Evolutionary conservation across 1,139 yeast species (phyloP), one percentile per base, ranked within the genome.

Genomic region (Blastobotrys raffinosifermentans): DNA sequence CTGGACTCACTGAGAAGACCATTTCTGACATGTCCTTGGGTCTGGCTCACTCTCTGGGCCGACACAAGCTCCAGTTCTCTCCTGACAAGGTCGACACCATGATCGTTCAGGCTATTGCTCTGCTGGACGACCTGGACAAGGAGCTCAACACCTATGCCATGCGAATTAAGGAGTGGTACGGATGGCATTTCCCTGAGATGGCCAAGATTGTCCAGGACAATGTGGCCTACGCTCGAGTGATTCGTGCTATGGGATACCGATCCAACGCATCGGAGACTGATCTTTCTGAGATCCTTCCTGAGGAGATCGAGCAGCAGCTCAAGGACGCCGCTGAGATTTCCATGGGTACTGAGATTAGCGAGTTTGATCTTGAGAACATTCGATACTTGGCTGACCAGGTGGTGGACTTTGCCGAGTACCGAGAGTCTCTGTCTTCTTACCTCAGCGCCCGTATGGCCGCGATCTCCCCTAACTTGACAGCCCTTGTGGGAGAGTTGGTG

Each of bases 121-220:
- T 93, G 50, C 75, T 91, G 59, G 99, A 91, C 59, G 96, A 93
- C 63, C 77, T 91, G 58, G 98, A 91, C 70, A 91, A 91, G 70
- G 98, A 93, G 63, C 75, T 91, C 57, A 91, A 91, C 72, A 93
- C 97, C 37, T 91, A 85, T 58, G 91, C 97, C 51, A 91, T 91
- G 99, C 80, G 99, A 71, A 63, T 68, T 62, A 89, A 89, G 71
- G 99, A 91, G 71, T 91, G 99, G 99, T 91, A 93, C 69, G 97
- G 98, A 50, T 91, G 99, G 99, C 99, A 91, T 66, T 93, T 91
- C 79, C 99, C 99, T 30, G 99, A 91, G 69, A 77, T 91, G 76
- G 96, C 96, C 58, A 91, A 91, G 74, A 86, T 91, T 61, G 87
- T 89, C 53, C 79, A 85, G 53, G 98, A 91, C 66, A 89, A 95